phyloP scores from a whole-genome alignment of 2,329 filamentous ascomycete species.

The Metarhizium brunneum region DNA sequence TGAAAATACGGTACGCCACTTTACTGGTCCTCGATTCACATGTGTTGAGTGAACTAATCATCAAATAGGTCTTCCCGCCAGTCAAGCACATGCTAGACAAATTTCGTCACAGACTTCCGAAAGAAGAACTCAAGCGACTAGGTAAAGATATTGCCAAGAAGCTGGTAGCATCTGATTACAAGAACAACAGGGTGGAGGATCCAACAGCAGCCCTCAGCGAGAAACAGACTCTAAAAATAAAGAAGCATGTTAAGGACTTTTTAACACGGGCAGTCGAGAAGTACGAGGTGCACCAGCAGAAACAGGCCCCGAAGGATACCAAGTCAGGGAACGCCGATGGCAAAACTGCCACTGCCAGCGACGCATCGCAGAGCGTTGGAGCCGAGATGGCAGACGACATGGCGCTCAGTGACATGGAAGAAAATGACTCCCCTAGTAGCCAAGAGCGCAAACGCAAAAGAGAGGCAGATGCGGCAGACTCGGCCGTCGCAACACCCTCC shows the following conservation, averaged over 20 bases:
- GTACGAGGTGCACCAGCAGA: constrained; percentile 57
- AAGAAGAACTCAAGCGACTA: constrained; percentile 59
- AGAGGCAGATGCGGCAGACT: constrained; percentile 24
- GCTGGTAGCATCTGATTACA: constrained; percentile 84
- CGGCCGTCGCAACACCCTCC: constrained; percentile 37
- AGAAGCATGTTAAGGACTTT: constrained; percentile 73
- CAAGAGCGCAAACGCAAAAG: constrained; percentile 58
- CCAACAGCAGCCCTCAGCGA: constrained; percentile 61
- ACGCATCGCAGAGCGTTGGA: constrained; percentile 9
- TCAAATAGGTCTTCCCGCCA: constrained; percentile 65
- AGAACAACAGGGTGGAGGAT: constrained; percentile 76
- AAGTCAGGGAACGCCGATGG: constrained; percentile 9
- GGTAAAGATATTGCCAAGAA: constrained; percentile 71
- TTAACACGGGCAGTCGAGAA: constrained; percentile 80
- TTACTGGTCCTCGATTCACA: constrained; percentile 10
- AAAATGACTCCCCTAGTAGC: constrained; percentile 33
- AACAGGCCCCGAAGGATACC: constrained; percentile 23
- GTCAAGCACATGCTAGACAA: constrained; percentile 82
- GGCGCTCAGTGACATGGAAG: constrained; percentile 34
- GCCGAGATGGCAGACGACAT: constrained; percentile 25
- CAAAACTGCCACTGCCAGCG: constrained; percentile 7
- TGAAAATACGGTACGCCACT: constrained; percentile 71
- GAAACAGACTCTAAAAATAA: constrained; percentile 75
- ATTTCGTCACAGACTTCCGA: constrained; percentile 78
- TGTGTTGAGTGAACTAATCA: background rate